phyloP scores from a whole-genome alignment of 2,329 filamentous ascomycete genomes.

The Fusarium sp. region DNA sequence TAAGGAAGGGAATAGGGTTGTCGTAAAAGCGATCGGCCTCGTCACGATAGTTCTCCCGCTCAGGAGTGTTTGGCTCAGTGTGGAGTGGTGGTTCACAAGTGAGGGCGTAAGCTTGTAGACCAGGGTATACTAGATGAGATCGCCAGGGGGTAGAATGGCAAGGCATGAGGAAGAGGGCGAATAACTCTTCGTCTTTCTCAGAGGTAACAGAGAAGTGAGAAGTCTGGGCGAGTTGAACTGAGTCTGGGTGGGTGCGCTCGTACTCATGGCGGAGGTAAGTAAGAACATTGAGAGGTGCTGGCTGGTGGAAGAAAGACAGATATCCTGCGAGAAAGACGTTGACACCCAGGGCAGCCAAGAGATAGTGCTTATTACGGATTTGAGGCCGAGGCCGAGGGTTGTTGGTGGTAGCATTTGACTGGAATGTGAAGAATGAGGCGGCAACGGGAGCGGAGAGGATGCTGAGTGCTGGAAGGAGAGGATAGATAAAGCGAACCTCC shows the following conservation, averaged over 20 bases:
- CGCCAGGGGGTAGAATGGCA: constrained; percentile 98
- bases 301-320: constrained; percentile 80
- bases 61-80: constrained; percentile 65
- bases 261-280: constrained; percentile 81
- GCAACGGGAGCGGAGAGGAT: constrained; percentile 79
- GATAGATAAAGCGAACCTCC: constrained; percentile 97
- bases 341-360: constrained; percentile 68
- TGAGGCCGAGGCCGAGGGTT: constrained; percentile 46
- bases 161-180: constrained; percentile 88
- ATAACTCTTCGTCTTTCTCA: constrained; percentile 59
- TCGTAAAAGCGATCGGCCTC: constrained; percentile 94
- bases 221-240: constrained; percentile 37
- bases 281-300: constrained; percentile 80
- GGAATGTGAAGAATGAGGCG: constrained; percentile 70
- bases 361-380: constrained; percentile 65
- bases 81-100: constrained; percentile 90
- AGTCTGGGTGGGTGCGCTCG: constrained; percentile 64
- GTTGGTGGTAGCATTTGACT: constrained; percentile 42
- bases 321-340: constrained; percentile 82
- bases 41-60: constrained; percentile 79
- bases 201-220: constrained; percentile 44
- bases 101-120: constrained; percentile 83
- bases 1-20: constrained; percentile 67
- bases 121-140: constrained; percentile 81
- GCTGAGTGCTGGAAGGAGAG: constrained; percentile 87